A percentile compares a stretch with the other conserved stretches of the same genome.
Evolutionary conservation across 805 yeast genomes (phyloP).

Genomic region (Ogataea corticis): DNA sequence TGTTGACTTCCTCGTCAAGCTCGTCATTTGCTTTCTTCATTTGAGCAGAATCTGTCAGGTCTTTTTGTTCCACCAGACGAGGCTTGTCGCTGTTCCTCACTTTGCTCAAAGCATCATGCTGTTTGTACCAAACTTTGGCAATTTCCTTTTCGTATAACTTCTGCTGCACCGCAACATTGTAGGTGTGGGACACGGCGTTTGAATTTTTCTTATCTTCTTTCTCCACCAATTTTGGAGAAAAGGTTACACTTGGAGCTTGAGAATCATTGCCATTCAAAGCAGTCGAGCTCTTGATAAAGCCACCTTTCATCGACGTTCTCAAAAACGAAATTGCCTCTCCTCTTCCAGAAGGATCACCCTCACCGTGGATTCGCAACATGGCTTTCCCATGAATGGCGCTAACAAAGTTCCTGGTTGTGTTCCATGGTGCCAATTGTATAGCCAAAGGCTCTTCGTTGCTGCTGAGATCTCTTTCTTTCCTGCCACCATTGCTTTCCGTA

Average conservation of each 20-base stretch:
- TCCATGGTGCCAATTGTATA: constrained; percentile 93
- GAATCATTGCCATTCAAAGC: constrained; percentile 17
- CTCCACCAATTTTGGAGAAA: constrained; percentile 21
- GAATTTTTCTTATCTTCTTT: constrained; percentile 40
- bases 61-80: constrained; percentile 13
- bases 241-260: constrained; percentile 10
- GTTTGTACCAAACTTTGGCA: constrained; percentile 85
- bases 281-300: constrained; percentile 48
- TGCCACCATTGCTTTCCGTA: constrained; percentile 12
- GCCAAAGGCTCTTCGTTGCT: constrained; percentile 62
- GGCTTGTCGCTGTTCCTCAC: constrained; percentile 27
- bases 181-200: constrained; percentile 63
- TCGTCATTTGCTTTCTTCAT: constrained; percentile 37
- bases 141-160: constrained; percentile 91
- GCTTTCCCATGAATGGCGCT: constrained; percentile 96
- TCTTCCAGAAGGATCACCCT: constrained; percentile 91
- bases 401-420: constrained; percentile 84
- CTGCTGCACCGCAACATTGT: constrained; percentile 83
- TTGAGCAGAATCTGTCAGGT: constrained; percentile 24
- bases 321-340: constrained; percentile 88
- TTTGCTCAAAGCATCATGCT: constrained; percentile 57
- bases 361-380: constrained; percentile 92
- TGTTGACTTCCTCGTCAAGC: constrained; percentile 32
- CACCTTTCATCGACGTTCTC: constrained; percentile 93
- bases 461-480: constrained; percentile 31